Conservation (phyloP, 1,284 basidiomycete species). For the Trichosporon inkin region DNA sequence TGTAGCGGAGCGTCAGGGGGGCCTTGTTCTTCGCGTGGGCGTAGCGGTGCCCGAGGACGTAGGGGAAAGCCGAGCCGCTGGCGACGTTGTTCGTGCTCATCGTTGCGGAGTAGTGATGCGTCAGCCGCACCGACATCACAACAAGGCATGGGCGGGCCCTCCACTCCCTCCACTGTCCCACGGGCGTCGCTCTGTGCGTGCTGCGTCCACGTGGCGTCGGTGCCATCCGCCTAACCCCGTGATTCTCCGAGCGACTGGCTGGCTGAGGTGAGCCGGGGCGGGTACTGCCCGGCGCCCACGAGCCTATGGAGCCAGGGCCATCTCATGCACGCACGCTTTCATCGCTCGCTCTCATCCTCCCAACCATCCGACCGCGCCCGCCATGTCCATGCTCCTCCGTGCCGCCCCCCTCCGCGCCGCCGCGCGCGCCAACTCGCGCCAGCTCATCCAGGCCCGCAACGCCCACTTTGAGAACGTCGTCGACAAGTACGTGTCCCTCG, state of each 20-base stretch:
- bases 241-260: constrained; percentile 7
- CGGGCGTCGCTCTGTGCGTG: neutral
- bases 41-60: constrained; percentile 31
- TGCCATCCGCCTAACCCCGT: constrained; percentile 1
- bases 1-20: constrained; percentile 42
- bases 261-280: neutral
- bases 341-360: constrained; percentile 9
- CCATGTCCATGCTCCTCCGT: constrained; percentile 23
- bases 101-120: neutral
- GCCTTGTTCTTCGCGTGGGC: constrained; percentile 33
- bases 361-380: constrained; percentile 3
- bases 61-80: neutral
- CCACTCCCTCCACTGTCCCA: constrained; percentile 8
- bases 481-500: constrained; percentile 19
- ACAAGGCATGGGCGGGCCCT: neutral
- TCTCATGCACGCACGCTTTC: neutral
- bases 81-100: neutral
- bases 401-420: constrained; percentile 19
- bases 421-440: constrained; percentile 16
- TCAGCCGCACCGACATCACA: no score
- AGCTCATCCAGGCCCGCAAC: constrained; percentile 17
- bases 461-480: constrained; percentile 23
- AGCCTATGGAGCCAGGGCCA: neutral
- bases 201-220: neutral
- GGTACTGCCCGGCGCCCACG: neutral